A percentile compares a stretch with the other conserved stretches of the same genome.
Evolutionary conservation across 345 rosid species (phyloP).

Genomic region (Lumnitzera racemosa): DNA sequence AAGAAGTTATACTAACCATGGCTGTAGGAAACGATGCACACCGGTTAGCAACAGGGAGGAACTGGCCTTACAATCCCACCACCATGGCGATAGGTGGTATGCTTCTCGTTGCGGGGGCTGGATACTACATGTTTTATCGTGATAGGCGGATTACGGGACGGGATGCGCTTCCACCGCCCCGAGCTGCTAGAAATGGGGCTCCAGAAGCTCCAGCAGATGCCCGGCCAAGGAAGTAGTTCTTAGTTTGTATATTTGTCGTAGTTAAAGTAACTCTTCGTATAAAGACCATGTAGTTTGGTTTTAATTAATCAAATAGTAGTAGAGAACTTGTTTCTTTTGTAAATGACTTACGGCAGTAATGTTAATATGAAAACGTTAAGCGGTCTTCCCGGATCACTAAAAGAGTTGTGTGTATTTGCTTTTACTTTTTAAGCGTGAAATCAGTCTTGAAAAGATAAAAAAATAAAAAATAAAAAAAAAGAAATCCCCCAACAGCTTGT

Average conservation of each 20-base stretch:
- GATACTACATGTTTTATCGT: constrained; percentile 8
- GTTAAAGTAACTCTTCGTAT: too few relatives aligned
- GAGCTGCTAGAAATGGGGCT: not conserved
- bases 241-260: not conserved
- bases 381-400: too few relatives aligned
- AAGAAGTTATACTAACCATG: not conserved
- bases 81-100: constrained; percentile 8
- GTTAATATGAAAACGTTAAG: too few relatives aligned
- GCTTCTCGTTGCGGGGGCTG: constrained; percentile 5
- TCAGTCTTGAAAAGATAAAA: too few relatives aligned
- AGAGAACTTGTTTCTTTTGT: too few relatives aligned
- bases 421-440: too few relatives aligned
- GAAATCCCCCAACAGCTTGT: too few relatives aligned
- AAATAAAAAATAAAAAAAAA: too few relatives aligned
- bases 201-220: constrained; percentile 3
- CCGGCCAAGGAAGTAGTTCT: constrained; percentile 4
- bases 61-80: constrained; percentile 7
- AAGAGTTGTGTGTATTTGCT: too few relatives aligned
- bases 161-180: not conserved
- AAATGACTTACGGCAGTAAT: too few relatives aligned
- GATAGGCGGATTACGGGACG: constrained; percentile 1
- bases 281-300: too few relatives aligned
- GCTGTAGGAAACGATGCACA: constrained; percentile 5
- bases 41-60: constrained; percentile 5
- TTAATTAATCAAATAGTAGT: too few relatives aligned